These are phyloP conservation scores for Plasmodium knowlesi DNA, from an alignment of 169 alveolate species.

Conservation along the genomic window DNA sequence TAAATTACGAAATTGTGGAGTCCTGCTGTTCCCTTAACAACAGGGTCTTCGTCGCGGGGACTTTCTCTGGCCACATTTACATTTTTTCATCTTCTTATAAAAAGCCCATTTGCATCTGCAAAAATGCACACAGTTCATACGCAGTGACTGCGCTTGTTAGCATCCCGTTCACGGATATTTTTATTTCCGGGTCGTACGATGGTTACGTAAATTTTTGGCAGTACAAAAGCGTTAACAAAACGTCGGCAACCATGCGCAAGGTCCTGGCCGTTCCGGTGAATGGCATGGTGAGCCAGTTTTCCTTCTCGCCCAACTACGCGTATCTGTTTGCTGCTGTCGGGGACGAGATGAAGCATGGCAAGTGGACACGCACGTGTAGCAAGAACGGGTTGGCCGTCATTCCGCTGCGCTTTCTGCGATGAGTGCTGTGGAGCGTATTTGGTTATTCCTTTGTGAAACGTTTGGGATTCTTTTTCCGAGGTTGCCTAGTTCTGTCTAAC, in stretches of 20 bases:
- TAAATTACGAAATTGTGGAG: conserved; percentile 65
- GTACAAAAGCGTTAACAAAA: conserved; percentile 47
- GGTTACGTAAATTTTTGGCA: conserved; percentile 70
- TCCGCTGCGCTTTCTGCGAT: conserved; percentile 43
- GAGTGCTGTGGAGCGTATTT: neutral
- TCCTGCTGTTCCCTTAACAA: conserved; percentile 70
- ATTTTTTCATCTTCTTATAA: conserved; percentile 65
- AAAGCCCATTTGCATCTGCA: conserved; percentile 47
- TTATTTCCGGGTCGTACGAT: conserved; percentile 70
- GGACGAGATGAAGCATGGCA: conserved; percentile 67
- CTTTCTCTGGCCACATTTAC: conserved; percentile 49
- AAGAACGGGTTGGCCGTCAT: conserved; percentile 55
- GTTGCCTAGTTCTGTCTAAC: neutral
- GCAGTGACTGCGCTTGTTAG: conserved; percentile 53
- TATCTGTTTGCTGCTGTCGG: conserved; percentile 56
- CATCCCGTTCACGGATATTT: conserved; percentile 43
- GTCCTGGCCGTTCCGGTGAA: conserved; percentile 41
- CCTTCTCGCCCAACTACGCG: conserved; percentile 56
- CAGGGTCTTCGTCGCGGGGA: conserved; percentile 62
- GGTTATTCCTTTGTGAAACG: neutral
- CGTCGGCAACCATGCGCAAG: conserved; percentile 28
- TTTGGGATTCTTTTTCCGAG: neutral
- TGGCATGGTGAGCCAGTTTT: conserved; percentile 45
- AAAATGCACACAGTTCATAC: conserved; percentile 52
- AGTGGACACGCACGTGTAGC: conserved; percentile 34